phyloP scores from a whole-genome alignment of 805 yeast species.

The Metschnikowia baotianmanensis region DNA sequence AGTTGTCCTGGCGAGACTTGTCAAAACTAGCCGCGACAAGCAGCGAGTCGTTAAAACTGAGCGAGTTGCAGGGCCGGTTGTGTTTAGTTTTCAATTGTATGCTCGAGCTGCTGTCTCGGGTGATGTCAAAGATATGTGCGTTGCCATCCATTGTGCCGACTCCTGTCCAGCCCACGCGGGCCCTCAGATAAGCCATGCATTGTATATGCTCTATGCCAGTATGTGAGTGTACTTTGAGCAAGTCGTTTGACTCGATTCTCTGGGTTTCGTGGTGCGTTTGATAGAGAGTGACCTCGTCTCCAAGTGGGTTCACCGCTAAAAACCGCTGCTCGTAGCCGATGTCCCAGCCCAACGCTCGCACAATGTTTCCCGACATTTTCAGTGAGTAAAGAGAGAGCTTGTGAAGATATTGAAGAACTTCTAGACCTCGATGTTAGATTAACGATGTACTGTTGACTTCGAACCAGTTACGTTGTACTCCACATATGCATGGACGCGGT shows the following conservation, averaged over 20 bases:
- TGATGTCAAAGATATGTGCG: slow-evolving; percentile 60
- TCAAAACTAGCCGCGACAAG: slow-evolving; percentile 78
- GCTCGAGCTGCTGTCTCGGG: slow-evolving; percentile 32
- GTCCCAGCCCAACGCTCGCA: slow-evolving; percentile 62
- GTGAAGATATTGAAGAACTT: no score
- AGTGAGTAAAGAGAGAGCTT: background rate
- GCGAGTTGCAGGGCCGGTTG: slow-evolving; percentile 69
- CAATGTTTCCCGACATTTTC: slow-evolving; percentile 56
- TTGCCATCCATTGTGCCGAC: slow-evolving; percentile 75
- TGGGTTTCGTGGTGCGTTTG: slow-evolving; percentile 34
- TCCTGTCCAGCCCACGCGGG: slow-evolving; percentile 57
- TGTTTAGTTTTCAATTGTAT: slow-evolving; percentile 58
- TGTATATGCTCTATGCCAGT: slow-evolving; percentile 68
- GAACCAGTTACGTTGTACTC: no score
- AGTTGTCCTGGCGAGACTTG: slow-evolving; percentile 69
- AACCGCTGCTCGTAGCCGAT: slow-evolving; percentile 53
- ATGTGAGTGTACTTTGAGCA: slow-evolving; percentile 50
- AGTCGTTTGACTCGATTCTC: slow-evolving; percentile 49
- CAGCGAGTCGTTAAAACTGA: slow-evolving; percentile 65
- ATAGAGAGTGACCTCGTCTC: slow-evolving; percentile 74
- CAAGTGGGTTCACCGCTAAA: slow-evolving; percentile 69
- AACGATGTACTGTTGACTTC: no score
- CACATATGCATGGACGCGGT: no score
- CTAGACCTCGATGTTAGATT: no score
- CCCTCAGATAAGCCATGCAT: slow-evolving; percentile 60